phyloP scores from a whole-genome alignment of 2,329 filamentous ascomycete genomes.

The Leptographium flavum region DNA sequence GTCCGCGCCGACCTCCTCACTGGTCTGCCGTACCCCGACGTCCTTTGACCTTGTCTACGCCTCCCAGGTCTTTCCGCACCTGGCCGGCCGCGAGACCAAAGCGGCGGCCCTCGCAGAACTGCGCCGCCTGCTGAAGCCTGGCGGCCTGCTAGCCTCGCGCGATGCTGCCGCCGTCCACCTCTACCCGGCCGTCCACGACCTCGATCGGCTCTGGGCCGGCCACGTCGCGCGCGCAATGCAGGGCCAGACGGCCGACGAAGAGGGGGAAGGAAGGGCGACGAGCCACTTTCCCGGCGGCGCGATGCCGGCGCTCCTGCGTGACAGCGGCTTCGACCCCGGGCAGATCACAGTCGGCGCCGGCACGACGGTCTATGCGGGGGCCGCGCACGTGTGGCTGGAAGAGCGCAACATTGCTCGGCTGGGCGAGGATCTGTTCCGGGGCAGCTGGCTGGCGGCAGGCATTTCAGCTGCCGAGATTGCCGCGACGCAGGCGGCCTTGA shows the following conservation, averaged over 20 bases:
- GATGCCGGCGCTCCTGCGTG: constrained; percentile 19
- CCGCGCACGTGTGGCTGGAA: constrained; percentile 16
- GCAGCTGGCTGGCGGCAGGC: constrained; percentile 22
- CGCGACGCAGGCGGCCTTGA: constrained; percentile 16
- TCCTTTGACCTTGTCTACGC: constrained; percentile 28
- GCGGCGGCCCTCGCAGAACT: constrained; percentile 23
- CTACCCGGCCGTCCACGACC: constrained; percentile 14
- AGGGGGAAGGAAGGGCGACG: no score
- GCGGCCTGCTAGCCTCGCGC: constrained; percentile 24
- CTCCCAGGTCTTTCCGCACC: constrained; percentile 28
- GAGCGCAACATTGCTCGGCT: constrained; percentile 16
- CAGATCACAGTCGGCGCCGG: constrained; percentile 16
- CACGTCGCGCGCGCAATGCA: constrained; percentile 13
- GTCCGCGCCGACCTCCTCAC: constrained; percentile 19
- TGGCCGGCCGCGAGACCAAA: constrained; percentile 18
- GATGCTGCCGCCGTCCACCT: constrained; percentile 18
- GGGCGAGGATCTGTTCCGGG: constrained; percentile 17
- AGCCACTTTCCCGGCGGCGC: constrained; percentile 8
- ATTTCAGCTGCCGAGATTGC: constrained; percentile 21
- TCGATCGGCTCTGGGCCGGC: constrained; percentile 16
- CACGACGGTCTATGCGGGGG: constrained; percentile 16
- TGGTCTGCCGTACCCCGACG: constrained; percentile 24
- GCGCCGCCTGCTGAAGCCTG: constrained; percentile 26
- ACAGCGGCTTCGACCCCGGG: constrained; percentile 16
- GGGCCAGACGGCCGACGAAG: constrained; percentile 5